Conservation (phyloP, 2,329 filamentous ascomycete genomes). For the Sporothrix dimorphospora region DNA sequence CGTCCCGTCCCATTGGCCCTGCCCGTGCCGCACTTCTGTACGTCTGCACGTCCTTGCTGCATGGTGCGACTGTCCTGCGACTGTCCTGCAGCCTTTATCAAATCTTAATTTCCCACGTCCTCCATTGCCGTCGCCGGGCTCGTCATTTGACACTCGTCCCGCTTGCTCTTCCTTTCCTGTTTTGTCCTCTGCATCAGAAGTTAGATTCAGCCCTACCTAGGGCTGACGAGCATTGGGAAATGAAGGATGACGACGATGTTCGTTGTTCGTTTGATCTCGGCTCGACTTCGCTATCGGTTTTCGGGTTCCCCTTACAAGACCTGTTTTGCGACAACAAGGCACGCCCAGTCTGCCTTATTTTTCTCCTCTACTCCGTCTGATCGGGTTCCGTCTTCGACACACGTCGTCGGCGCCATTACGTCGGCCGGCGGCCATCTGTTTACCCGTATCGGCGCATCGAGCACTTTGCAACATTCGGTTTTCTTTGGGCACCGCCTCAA, state of each 20-base stretch:
- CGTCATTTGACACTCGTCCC: not conserved
- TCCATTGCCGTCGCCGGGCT: not conserved
- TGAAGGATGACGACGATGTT: conserved; percentile 11
- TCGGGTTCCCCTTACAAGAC: not conserved
- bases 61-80: not conserved
- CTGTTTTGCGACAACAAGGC: not conserved
- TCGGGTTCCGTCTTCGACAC: not conserved
- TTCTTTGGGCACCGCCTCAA: conserved; percentile 1
- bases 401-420: not conserved
- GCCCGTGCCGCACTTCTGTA: not conserved
- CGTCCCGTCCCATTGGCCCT: not conserved
- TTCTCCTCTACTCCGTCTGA: not conserved
- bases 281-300: not conserved
- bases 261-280: not conserved
- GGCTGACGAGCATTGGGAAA: conserved; percentile 21
- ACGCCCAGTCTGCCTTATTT: not conserved
- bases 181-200: not conserved
- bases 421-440: not conserved
- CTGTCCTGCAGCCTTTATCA: not conserved
- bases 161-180: conserved; percentile 5
- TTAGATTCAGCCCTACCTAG: conserved; percentile 28
- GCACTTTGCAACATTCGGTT: not conserved
- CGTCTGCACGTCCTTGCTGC: not conserved
- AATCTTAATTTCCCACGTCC: not conserved
- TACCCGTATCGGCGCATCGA: not conserved